phyloP scores from a whole-genome alignment of 2,329 filamentous ascomycete species.

The Fusarium sp. region DNA sequence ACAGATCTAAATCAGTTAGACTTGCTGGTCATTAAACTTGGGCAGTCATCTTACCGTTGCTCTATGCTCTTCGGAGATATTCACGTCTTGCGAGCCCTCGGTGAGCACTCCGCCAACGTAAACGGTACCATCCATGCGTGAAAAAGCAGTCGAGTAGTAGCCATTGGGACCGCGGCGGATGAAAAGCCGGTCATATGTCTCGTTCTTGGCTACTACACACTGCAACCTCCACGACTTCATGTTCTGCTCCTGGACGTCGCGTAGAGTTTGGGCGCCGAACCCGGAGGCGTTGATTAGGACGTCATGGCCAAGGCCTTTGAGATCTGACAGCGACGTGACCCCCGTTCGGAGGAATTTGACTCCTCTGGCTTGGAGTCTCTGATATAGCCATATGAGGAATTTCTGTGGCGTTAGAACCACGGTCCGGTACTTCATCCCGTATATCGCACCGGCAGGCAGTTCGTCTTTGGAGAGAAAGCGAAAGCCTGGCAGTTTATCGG shows the following conservation, averaged over 20 bases:
- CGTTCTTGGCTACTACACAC: not conserved
- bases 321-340: not conserved
- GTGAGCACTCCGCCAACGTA: not conserved
- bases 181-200: not conserved
- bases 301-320: not conserved
- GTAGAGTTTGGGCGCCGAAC: not conserved
- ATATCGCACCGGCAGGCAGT: not conserved
- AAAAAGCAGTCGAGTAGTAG: constrained; percentile 1
- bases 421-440: not conserved
- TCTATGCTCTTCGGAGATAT: not conserved
- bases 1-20: not conserved
- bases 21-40: not conserved
- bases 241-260: not conserved
- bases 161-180: not conserved
- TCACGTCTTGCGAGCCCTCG: not conserved
- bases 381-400: not conserved
- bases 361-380: not conserved
- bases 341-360: not conserved
- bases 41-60: not conserved
- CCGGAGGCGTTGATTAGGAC: not conserved
- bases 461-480: not conserved
- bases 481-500: not conserved
- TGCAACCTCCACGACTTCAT: not conserved
- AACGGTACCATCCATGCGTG: not conserved
- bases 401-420: not conserved